Base-by-base conservation (phyloP, 306 rosid genomes). In the Hylodesmum podocarpum region DNA sequence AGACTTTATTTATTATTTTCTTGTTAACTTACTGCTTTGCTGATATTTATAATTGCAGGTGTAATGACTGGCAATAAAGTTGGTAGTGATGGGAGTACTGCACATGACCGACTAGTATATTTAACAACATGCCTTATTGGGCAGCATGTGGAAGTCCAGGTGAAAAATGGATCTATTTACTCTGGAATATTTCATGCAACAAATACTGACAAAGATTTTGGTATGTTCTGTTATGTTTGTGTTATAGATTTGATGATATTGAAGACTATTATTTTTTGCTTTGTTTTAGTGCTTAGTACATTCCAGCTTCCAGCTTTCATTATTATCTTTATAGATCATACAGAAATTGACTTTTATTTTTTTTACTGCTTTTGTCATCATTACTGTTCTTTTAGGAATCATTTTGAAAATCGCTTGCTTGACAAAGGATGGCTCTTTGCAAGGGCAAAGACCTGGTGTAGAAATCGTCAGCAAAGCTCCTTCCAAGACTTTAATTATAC, bases 131-230 rank as follows among this genome's bases (percentile, higher is more conserved):
- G 92, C 83, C 86, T 89, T 76, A 79, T 95, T 87, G 98, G 98
- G 76, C 92, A 92, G n/a, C 93, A 90, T 21, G 98, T 95, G 78
- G 96, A 95, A 63, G 98, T 88, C 77, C 98, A 89, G 87, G 91
- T 92, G 83, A 90, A 90, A 85, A 88, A 87, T 84, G 98, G 98
- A 81, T 89, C 92, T 78, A 71, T 86, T 63, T 95, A 90, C 88
- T 85, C 93, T 75, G 98, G 98, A 84, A 87, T 95, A 82, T 95
- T 92, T 86, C 96, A 95, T 84, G 89, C 95, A 62, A 84, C 92
- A 70, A 85, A 85, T 65, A 53, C 89, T 54, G 98, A 89, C 41
- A 87, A 84, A 80, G 98, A 95, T 73, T 90, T 89, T 86, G 99
- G 99, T 92, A 92, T 58, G 88, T 70, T 82, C 63, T 63, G 33